Base-by-base conservation (phyloP, 805 yeast species). In the Ogataea neopini region DNA sequence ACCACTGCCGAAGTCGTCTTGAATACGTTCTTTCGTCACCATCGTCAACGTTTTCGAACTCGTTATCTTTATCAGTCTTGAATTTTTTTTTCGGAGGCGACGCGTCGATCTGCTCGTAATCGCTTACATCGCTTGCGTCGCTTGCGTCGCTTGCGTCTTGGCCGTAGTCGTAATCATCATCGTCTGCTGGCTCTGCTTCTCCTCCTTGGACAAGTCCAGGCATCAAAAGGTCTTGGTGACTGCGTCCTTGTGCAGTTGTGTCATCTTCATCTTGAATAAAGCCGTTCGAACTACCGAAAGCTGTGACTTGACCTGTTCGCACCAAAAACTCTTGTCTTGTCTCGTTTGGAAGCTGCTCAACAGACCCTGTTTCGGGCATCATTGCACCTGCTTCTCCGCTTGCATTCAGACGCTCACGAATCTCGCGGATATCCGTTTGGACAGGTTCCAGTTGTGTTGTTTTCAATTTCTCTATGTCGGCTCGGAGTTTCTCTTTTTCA, bases 261-360 rank as follows among this genome's bases (percentile, higher is more conserved):
- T 58, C 66, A 11, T 62, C 67, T 13, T 62, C 70, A 2, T 69
- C 75, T 33, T 73, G 74, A 14, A 70, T 74, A 56, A 88, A 86
- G 1, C 80, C 83, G 34, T 75, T 73, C 17, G 79, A 68, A 25
- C 80, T 79, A 9, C 97, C 96, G 71, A 94, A 94, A 0, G 98
- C 98, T 0, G 99, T 94, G 47, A 90, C 80, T 63, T 89, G 83
- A 23, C 99, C 99, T 0, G 92, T 91, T 53, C 99, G 75, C 0
- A 94, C 79, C 50, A 94, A 72, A 60, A 67, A 91, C 43, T 91
- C 97, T 47, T 80, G 80, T 59, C 86, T 86, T 0, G 89, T 68
- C 60, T 94, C 98, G n/a, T 79, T 86, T 0, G 86, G 81, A 6
- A 77, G 71, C 52, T 74, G 71, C 3, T 69, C 77, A n/a, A 57